phyloP scores from a whole-genome alignment of 2,329 filamentous ascomycete species.

The Fusarium clavum region DNA sequence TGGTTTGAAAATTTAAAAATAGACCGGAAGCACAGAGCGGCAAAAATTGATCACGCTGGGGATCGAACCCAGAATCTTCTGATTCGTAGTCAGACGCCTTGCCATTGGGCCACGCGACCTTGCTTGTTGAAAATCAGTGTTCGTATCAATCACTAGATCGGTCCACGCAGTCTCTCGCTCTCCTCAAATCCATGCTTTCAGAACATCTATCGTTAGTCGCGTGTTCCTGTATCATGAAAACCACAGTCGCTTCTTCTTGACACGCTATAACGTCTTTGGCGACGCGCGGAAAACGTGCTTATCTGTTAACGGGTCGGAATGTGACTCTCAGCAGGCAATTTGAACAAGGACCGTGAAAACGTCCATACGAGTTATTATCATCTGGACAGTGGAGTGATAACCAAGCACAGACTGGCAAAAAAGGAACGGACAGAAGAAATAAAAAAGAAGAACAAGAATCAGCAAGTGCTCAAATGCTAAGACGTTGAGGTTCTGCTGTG shows the following conservation, averaged over 20 bases:
- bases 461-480: not conserved
- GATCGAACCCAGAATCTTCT: conserved; percentile 40
- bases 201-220: not conserved
- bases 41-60: conserved; percentile 30
- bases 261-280: not conserved
- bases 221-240: not conserved
- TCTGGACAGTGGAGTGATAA: fast-evolving
- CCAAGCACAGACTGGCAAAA: not conserved
- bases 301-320: too few species aligned
- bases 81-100: conserved; percentile 40
- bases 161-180: not conserved
- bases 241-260: not conserved
- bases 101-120: conserved; percentile 37
- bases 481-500: not conserved
- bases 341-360: too few species aligned
- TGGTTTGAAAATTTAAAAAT: too few species aligned
- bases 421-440: not conserved
- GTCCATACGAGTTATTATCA: too few species aligned
- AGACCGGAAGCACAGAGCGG: not conserved
- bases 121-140: not conserved
- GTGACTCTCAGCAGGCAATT: too few species aligned
- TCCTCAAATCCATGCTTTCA: fast-evolving
- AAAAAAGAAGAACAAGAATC: not conserved
- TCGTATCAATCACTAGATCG: not conserved
- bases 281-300: too few species aligned